Evolutionary conservation across 2,329 filamentous ascomycete genomes (phyloP).

Genomic region (Aspergillus novofumigatus): DNA sequence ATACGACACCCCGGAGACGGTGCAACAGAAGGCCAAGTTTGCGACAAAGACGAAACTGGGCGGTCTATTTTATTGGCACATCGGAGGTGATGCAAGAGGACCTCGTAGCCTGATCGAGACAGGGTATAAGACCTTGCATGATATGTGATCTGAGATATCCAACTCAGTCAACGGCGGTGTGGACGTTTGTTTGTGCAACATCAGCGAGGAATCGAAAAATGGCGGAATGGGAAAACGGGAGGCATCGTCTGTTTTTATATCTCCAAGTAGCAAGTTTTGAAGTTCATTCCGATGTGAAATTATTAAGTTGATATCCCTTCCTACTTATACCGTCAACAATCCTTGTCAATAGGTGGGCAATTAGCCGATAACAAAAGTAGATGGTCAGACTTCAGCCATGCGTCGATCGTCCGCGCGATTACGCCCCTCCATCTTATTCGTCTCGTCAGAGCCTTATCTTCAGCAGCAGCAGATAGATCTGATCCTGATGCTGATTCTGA

Average conservation of each 20-base stretch:
- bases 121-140: slow-evolving; percentile 54
- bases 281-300: background rate
- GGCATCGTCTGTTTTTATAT: background rate
- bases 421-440: background rate
- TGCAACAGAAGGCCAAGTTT: slow-evolving; percentile 69
- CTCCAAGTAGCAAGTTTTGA: background rate
- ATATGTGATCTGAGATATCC: slow-evolving; percentile 23
- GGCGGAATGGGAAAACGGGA: background rate
- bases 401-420: background rate
- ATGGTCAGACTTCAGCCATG: background rate
- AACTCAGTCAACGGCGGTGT: background rate
- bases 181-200: background rate
- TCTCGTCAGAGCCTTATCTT: background rate
- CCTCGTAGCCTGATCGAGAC: slow-evolving; percentile 57
- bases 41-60: slow-evolving; percentile 68
- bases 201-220: background rate
- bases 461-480: background rate
- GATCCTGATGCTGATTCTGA: background rate
- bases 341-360: background rate
- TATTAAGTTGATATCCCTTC: background rate
- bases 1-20: slow-evolving; percentile 75
- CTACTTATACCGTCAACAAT: background rate
- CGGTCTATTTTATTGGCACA: slow-evolving; percentile 78
- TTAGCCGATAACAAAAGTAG: background rate
- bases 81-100: slow-evolving; percentile 63